Conservation (phyloP, 1,284 basidiomycete genomes). For the Ustilago curta region DNA sequence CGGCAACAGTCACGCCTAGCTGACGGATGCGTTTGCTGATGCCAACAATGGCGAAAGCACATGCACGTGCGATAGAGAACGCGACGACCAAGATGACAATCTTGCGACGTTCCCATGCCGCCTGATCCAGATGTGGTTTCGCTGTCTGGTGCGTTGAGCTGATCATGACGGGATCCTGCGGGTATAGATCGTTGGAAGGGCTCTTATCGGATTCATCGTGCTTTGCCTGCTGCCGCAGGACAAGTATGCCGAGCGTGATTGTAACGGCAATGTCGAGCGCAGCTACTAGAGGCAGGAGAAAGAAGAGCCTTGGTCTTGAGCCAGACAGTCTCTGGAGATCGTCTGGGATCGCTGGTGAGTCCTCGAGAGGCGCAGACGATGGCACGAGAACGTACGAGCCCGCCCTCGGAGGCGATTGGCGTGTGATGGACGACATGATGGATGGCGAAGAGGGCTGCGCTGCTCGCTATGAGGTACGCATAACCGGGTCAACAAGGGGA, state of each 20-base stretch:
- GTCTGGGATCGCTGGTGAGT: background rate
- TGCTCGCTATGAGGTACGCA: slow-evolving; percentile 17
- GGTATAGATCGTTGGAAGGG: background rate
- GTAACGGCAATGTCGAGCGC: slow-evolving; percentile 32
- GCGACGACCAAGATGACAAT: slow-evolving; percentile 33
- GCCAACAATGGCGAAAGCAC: slow-evolving; percentile 39
- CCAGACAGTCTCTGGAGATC: background rate
- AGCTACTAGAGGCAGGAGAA: slow-evolving; percentile 36
- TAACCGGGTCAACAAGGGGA: slow-evolving; percentile 7
- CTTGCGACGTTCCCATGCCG: slow-evolving; percentile 35
- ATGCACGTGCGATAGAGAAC: slow-evolving; percentile 34
- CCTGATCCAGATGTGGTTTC: slow-evolving; percentile 2
- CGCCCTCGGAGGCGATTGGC: slow-evolving; percentile 25
- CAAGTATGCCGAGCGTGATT: slow-evolving; percentile 28
- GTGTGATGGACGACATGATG: slow-evolving; percentile 25
- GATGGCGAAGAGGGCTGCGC: background rate
- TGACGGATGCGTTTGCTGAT: slow-evolving; percentile 45
- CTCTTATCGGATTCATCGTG: background rate
- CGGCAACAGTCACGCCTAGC: slow-evolving; percentile 48
- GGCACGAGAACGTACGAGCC: slow-evolving; percentile 48
- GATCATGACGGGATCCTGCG: slow-evolving; percentile 16
- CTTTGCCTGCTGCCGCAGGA: slow-evolving; percentile 27
- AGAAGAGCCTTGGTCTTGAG: slow-evolving; percentile 28
- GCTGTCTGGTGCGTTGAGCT: background rate
- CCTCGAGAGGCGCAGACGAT: slow-evolving; percentile 20